A percentile compares a stretch with the other conserved stretches of the same genome.
phyloP scores from a whole-genome alignment of 495 filamentous ascomycete genomes.

The Tuber microsphaerosporum region DNA sequence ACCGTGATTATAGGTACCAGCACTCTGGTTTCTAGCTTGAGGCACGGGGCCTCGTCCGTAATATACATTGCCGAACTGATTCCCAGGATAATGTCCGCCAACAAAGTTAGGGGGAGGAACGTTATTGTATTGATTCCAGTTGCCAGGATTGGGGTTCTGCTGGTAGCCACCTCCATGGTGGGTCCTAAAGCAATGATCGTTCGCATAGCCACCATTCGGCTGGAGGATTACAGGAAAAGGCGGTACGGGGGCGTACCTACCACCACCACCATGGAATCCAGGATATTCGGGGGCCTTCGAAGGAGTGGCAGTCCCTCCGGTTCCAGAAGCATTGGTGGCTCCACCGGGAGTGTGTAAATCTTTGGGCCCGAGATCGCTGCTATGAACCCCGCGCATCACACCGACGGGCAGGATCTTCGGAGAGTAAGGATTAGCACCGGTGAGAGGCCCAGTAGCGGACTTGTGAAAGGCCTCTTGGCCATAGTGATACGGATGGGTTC shows the following conservation, averaged over 20 bases:
- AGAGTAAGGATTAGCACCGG: not conserved
- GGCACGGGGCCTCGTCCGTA: not conserved
- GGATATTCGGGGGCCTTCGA: not conserved
- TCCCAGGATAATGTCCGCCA: not conserved
- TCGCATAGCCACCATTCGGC: not conserved
- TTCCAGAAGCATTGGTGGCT: not conserved
- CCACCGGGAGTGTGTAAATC: not conserved
- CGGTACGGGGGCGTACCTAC: not conserved
- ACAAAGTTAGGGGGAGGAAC: not conserved
- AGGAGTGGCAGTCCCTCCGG: not conserved
- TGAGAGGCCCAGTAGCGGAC: not conserved
- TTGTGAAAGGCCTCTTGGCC: not conserved
- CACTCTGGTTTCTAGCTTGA: not conserved
- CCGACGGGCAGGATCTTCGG: not conserved
- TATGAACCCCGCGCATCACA: not conserved
- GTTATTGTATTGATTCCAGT: not conserved
- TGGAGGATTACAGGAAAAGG: not conserved
- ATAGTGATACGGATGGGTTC: not conserved
- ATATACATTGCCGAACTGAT: not conserved
- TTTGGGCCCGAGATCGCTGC: not conserved
- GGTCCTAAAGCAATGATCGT: not conserved
- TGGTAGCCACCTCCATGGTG: not conserved
- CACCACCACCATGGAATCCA: not conserved
- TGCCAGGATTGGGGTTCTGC: not conserved
- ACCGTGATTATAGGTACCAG: not conserved